phyloP scores from a whole-genome alignment of 2,329 filamentous ascomycete genomes.

The Botrytis fragariae region DNA sequence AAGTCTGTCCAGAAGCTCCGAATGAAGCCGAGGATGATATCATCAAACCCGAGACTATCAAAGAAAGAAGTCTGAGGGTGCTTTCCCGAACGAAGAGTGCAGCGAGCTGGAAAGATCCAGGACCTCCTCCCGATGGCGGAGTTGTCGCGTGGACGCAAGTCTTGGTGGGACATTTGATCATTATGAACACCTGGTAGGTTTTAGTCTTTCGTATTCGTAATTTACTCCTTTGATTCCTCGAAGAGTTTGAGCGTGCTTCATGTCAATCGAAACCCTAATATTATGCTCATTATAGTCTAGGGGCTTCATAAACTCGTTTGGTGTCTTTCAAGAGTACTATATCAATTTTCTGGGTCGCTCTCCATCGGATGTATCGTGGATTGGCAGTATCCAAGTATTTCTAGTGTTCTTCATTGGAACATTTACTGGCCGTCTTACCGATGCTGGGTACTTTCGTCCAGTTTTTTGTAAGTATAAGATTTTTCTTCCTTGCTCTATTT shows the following conservation, averaged over 20 bases:
- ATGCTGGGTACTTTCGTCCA: neutral
- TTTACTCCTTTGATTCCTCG: neutral
- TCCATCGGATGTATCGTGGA: neutral
- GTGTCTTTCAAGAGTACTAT: neutral
- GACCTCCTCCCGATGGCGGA: neutral
- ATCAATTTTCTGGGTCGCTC: neutral
- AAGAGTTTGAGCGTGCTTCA: neutral
- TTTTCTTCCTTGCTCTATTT: neutral
- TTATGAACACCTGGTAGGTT: neutral
- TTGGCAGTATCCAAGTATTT: neutral
- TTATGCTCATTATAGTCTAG: neutral
- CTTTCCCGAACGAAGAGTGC: neutral
- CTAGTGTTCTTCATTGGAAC: neutral
- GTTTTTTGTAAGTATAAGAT: neutral
- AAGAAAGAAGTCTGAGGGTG: neutral
- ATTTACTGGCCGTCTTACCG: neutral
- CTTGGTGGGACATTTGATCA: neutral
- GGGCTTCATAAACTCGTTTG: neutral
- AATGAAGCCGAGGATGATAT: neutral
- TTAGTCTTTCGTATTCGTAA: neutral
- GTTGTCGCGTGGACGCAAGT: neutral
- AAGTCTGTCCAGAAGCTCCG: neutral
- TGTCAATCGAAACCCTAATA: neutral
- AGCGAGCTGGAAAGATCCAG: neutral
- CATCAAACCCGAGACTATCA: neutral